Evolutionary conservation across 805 yeast genomes (phyloP), one percentile per base, ranked within the genome.

Genomic region (Priceomyces fermenticarens): DNA sequence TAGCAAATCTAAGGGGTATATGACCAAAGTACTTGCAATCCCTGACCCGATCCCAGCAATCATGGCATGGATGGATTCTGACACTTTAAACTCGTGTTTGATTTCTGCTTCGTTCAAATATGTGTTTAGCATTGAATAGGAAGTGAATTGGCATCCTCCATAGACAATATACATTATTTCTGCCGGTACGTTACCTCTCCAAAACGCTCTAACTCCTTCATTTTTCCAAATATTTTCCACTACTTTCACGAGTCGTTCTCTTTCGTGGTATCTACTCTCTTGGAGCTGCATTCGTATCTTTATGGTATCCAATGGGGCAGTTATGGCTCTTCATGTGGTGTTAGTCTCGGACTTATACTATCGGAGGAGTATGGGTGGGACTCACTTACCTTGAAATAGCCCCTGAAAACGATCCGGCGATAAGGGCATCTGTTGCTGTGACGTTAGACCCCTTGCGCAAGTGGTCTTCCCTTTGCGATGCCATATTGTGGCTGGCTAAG

Each of bases 161-260:
- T 91, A 93, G 9, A 85, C 49, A 10, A 91, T 67, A 54, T 93
- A 93, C 80, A 93, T 77, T 30, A 81, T 60, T 47, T 88, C 88
- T 0, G 98, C 99, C 0, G 99, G 96, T 0, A 88, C 73, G 57
- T 93, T 93, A 0, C 99, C 99, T 58, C 89, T 90, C 98, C 98
- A 93, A n/a, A 91, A 69, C 0, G 88, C 91, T 10, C 60, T 45
- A 0, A 83, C 32, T 1, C 96, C 95, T 60, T 91, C 98, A 27
- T 78, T 70, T 13, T 59, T 56, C 1, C 74, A 46, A 1, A 88
- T 73, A 1, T 67, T 58, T 10, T 45, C 46, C 35, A 78, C 57
- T 0, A 82, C 68, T 13, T 57, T 41, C 3, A 52, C 26, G 2
- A 70, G 55, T 2, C 77, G 73, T 9, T 51, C 47, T 13, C 43